Conservation (phyloP, 2,329 filamentous ascomycete genomes). For the Botrytis deweyae region DNA sequence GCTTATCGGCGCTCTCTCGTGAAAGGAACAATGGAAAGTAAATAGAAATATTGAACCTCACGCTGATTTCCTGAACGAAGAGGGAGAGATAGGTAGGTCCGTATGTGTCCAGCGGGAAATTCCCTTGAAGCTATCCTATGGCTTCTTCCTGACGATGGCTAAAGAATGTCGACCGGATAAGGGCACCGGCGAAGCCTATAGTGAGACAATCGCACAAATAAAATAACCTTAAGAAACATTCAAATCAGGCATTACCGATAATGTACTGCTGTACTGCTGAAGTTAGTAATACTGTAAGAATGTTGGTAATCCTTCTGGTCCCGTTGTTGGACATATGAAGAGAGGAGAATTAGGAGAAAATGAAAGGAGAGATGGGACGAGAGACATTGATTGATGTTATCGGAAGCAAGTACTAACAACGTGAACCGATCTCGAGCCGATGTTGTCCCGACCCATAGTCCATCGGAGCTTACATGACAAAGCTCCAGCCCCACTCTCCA, state of each 20-base stretch:
- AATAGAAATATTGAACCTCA: conserved; percentile 18
- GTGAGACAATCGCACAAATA: conserved; percentile 15
- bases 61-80: conserved; percentile 8
- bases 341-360: conserved; percentile 20
- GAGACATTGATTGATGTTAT: not conserved
- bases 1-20: conserved; percentile 34
- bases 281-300: conserved; percentile 30
- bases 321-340: conserved; percentile 17
- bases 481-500: conserved; percentile 22
- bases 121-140: not conserved
- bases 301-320: conserved; percentile 26
- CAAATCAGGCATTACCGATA: not conserved
- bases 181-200: conserved; percentile 10
- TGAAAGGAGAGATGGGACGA: conserved; percentile 7
- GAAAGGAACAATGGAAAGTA: conserved; percentile 24
- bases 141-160: conserved; percentile 5
- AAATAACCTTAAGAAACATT: conserved; percentile 8
- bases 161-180: conserved; percentile 26
- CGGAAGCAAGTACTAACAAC: conserved; percentile 12
- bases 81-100: conserved; percentile 6
- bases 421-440: not conserved
- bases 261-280: conserved; percentile 14
- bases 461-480: conserved; percentile 24
- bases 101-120: conserved; percentile 7
- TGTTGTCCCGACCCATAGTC: not conserved